Evolutionary conservation across 106 monocot species (phyloP).

Genomic region (Triglochin maritima): DNA sequence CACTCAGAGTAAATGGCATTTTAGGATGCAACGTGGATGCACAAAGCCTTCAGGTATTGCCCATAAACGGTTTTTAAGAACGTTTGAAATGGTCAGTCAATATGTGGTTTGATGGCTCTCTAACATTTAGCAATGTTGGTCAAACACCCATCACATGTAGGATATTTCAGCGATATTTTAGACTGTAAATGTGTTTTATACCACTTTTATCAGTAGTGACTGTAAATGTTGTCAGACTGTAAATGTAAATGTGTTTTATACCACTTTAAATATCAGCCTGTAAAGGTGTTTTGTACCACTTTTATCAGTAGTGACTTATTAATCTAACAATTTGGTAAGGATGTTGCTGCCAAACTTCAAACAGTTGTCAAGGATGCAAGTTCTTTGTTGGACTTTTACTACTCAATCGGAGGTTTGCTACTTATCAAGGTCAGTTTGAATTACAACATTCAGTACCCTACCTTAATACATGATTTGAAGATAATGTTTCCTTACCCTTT

Average conservation of each 20-base stretch:
- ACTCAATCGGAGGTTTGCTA: conserved; percentile 51
- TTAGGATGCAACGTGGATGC: conserved; percentile 44
- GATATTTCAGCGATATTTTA: too few species aligned
- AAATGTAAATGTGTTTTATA: neutral
- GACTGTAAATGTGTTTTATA: too few species aligned
- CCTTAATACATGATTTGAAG: neutral
- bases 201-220: too few species aligned
- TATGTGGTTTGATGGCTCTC: too few species aligned
- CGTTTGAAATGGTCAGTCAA: too few species aligned
- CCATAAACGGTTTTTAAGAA: neutral
- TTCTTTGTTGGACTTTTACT: conserved; percentile 52
- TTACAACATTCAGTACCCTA: too few species aligned
- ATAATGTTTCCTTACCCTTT: neutral
- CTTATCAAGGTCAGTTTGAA: conserved; percentile 54
- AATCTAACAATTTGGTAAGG: conserved; percentile 17
- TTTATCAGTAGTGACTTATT: too few species aligned
- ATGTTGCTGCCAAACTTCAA: conserved; percentile 38
- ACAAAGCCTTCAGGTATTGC: conserved; percentile 32
- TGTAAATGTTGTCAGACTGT: too few species aligned
- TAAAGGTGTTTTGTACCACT: neutral
- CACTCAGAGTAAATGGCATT: conserved; percentile 50
- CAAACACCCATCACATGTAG: too few species aligned
- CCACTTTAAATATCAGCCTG: neutral
- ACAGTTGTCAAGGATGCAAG: conserved; percentile 37
- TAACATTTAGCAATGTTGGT: too few species aligned